Evolutionary conservation across 2,329 filamentous ascomycete genomes (phyloP).

Genomic region (Zarea fungicola): DNA sequence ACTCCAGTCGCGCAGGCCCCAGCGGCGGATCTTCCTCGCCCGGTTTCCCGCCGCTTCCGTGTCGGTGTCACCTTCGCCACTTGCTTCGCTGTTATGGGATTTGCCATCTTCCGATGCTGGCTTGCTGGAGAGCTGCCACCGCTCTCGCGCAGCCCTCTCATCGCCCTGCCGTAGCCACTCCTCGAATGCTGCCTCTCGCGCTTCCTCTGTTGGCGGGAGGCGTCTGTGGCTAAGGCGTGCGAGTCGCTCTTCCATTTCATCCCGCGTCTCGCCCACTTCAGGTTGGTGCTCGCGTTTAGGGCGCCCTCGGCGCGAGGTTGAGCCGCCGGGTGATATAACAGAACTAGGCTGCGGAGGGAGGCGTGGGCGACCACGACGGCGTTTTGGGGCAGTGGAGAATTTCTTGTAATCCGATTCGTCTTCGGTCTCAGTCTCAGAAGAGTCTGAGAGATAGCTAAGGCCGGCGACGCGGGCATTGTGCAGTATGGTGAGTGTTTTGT

Average conservation of each 20-base stretch:
- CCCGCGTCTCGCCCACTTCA: conserved; percentile 39
- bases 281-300: conserved; percentile 36
- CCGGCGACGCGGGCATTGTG: conserved; percentile 58
- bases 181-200: conserved; percentile 29
- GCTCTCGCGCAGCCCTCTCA: conserved; percentile 19
- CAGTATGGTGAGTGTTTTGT: conserved; percentile 63
- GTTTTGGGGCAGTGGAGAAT: not conserved
- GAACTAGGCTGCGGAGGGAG: conserved; percentile 12
- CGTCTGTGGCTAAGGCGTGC: conserved; percentile 36
- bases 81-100: conserved; percentile 13
- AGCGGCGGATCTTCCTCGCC: conserved; percentile 27
- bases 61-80: conserved; percentile 16
- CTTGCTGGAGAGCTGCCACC: conserved; percentile 13
- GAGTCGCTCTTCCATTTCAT: conserved; percentile 42
- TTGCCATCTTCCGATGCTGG: conserved; percentile 12
- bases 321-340: conserved; percentile 3
- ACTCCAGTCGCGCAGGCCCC: conserved; percentile 69
- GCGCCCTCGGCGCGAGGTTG: conserved; percentile 28
- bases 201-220: conserved; percentile 20
- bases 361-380: conserved; percentile 12
- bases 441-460: conserved; percentile 34
- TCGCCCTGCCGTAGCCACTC: conserved; percentile 30
- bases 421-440: conserved; percentile 27
- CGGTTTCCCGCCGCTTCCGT: conserved; percentile 16
- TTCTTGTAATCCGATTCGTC: conserved; percentile 29